Percentiles rank a stretch among this genome's conserved stretches.
Evolutionary conservation across 2,329 filamentous ascomycete genomes (phyloP).

Genomic region (Aureobasidium uvarum): DNA sequence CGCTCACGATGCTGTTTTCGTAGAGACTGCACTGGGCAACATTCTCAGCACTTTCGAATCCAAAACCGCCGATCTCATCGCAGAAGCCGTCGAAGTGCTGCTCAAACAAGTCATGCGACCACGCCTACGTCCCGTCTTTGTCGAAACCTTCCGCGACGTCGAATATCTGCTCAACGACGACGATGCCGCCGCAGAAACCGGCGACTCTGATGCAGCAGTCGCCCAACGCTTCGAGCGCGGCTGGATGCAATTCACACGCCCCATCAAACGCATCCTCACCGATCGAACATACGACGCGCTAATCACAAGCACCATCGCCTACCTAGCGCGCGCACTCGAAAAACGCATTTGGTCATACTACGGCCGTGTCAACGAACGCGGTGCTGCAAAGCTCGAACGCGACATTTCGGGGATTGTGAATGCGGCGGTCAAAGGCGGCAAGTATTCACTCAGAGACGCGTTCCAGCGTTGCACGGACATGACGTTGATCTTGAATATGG

Average conservation of each 20-base stretch:
- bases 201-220: conserved; percentile 60
- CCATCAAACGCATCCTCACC: conserved; percentile 81
- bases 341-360: conserved; percentile 81
- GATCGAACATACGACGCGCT: conserved; percentile 72
- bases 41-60: conserved; percentile 70
- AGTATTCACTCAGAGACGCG: conserved; percentile 73
- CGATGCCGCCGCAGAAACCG: conserved; percentile 46
- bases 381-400: conserved; percentile 77
- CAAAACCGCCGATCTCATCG: conserved; percentile 78
- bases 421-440: conserved; percentile 63
- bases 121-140: conserved; percentile 77
- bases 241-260: conserved; percentile 83
- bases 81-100: conserved; percentile 79
- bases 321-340: conserved; percentile 77
- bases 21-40: conserved; percentile 64
- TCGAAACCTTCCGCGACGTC: conserved; percentile 85
- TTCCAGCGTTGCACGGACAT: conserved; percentile 78
- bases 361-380: conserved; percentile 75
- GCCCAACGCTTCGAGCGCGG: conserved; percentile 75
- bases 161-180: conserved; percentile 68
- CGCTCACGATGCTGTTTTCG: conserved; percentile 68
- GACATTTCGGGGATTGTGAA: conserved; percentile 75
- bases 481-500: conserved; percentile 86
- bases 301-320: conserved; percentile 68
- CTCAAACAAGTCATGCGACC: conserved; percentile 85